A percentile compares a stretch with the other conserved stretches of the same genome.
These are phyloP conservation scores for Comarum palustre DNA, from an alignment of 306 rosid species.

Conservation along the genomic window DNA sequence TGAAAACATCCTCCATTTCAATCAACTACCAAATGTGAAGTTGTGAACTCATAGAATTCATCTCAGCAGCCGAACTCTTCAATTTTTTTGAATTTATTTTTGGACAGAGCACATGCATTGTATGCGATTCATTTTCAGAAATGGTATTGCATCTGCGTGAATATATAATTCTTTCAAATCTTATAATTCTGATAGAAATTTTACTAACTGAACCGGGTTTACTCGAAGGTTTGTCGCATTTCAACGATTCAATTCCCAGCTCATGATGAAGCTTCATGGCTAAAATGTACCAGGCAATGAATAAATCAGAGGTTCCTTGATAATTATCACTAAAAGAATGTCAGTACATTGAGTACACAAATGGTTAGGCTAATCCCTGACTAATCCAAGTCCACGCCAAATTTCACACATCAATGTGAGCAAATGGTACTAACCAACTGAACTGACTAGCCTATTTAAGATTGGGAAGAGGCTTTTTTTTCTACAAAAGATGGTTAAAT, in stretches of 20 bases:
- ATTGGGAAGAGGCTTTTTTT: conserved; percentile 5
- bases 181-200: too few relatives aligned
- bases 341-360: conserved; percentile 8
- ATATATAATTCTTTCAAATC: too few relatives aligned
- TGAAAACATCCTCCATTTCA: too few relatives aligned
- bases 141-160: too few relatives aligned
- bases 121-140: too few relatives aligned
- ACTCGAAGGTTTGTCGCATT: background rate
- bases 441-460: background rate
- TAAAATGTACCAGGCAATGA: background rate
- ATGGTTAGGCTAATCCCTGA: conserved; percentile 13
- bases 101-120: too few relatives aligned
- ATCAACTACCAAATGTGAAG: too few relatives aligned
- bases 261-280: background rate
- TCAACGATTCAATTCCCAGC: background rate
- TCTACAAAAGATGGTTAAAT: conserved; percentile 7
- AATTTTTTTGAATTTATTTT: too few relatives aligned
- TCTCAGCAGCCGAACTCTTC: too few relatives aligned
- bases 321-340: background rate
- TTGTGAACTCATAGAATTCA: too few relatives aligned
- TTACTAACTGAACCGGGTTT: background rate
- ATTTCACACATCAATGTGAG: background rate
- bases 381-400: background rate
- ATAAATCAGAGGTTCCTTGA: background rate
- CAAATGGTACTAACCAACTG: background rate